Conservation (phyloP, 1,284 basidiomycete species). For the Microbotryomycetes sp. region DNA sequence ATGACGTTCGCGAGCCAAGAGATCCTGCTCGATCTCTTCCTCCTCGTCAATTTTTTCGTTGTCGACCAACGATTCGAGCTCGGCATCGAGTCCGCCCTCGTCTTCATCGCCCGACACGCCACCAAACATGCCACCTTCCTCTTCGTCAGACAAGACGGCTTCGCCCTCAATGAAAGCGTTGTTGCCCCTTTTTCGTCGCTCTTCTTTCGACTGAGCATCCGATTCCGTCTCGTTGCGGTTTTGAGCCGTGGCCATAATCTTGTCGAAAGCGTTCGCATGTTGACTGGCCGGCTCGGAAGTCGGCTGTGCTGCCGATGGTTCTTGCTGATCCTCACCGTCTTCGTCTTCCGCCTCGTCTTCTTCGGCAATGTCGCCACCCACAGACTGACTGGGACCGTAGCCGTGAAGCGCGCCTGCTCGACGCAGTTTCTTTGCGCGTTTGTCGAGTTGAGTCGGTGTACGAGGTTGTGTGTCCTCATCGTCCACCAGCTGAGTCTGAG, state of each 20-base stretch:
- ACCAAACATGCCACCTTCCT: constrained; percentile 7
- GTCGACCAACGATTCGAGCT: constrained; percentile 26
- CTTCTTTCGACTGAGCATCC: background rate
- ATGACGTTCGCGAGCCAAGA: constrained; percentile 1
- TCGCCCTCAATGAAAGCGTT: constrained; percentile 21
- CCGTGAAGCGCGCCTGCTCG: constrained; percentile 5
- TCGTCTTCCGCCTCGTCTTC: background rate
- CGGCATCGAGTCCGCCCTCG: constrained; percentile 22
- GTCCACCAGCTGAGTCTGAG: constrained; percentile 24
- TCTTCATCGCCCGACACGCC: constrained; percentile 25
- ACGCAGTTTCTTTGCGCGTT: constrained; percentile 9
- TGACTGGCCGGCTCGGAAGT: background rate
- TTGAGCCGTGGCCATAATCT: background rate
- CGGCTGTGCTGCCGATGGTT: constrained; percentile 8
- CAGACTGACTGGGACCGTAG: constrained; percentile 9
- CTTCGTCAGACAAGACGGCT: constrained; percentile 24
- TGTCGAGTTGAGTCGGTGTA: constrained; percentile 16
- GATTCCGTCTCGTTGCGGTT: background rate
- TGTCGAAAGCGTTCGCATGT: background rate
- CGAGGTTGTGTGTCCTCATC: constrained; percentile 1
- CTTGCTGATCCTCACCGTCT: background rate
- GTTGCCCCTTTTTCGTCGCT: background rate
- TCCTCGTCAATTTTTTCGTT: constrained; percentile 20
- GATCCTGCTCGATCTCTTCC: constrained; percentile 17
- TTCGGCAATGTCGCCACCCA: background rate